Evolutionary conservation across 1,139 yeast species (phyloP).

Genomic region (Kazachstania sp.): DNA sequence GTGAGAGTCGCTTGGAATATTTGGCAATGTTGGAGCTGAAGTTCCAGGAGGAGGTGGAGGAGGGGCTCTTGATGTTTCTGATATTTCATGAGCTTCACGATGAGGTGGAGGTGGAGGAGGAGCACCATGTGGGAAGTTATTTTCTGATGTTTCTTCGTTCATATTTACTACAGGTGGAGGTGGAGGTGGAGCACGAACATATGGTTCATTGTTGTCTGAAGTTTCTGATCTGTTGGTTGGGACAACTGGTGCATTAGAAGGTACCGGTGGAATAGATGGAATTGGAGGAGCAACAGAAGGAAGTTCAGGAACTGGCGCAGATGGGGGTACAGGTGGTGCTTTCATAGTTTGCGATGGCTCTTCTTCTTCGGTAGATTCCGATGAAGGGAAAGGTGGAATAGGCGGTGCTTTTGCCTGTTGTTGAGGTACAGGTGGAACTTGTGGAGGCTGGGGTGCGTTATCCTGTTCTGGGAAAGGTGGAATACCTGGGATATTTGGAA

Average conservation of each 20-base stretch:
- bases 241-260: neutral
- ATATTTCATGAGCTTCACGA: neutral
- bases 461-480: neutral
- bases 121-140: neutral
- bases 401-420: neutral
- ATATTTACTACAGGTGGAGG: neutral
- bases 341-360: neutral
- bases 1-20: neutral
- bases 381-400: neutral
- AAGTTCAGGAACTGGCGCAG: neutral
- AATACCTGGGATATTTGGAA: neutral
- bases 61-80: neutral
- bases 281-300: slow-evolving; percentile 1
- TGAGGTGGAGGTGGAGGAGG: slow-evolving; percentile 3
- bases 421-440: slow-evolving; percentile 2
- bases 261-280: neutral
- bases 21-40: neutral
- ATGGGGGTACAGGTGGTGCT: neutral
- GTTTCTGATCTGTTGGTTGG: neutral
- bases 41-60: slow-evolving; percentile 4
- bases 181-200: slow-evolving; percentile 5
- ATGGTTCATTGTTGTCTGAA: neutral
- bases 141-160: neutral
- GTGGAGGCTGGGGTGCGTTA: too few relatives aligned
- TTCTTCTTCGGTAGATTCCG: neutral